Evolutionary conservation across 2,329 filamentous ascomycete genomes (phyloP).

Genomic region (Celoporthe dispersa): DNA sequence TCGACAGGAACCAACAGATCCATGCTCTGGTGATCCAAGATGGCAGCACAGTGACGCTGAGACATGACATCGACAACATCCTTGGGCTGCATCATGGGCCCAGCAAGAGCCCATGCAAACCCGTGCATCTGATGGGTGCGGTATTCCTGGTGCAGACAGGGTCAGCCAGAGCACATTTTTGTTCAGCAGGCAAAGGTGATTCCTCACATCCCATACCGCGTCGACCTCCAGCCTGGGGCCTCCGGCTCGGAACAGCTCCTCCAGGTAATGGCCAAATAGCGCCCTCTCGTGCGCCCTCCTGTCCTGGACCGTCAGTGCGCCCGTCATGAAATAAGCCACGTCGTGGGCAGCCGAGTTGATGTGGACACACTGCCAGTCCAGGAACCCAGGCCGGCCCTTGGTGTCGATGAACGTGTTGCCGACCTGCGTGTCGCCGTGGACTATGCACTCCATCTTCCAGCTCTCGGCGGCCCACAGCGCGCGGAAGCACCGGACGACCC

Average conservation of each 20-base stretch:
- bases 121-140: conserved; percentile 40
- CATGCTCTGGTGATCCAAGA: conserved; percentile 41
- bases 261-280: conserved; percentile 43
- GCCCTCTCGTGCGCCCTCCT: conserved; percentile 46
- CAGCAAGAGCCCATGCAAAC: conserved; percentile 42
- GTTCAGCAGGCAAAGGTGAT: background rate
- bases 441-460: conserved; percentile 43
- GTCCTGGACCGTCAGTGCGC: conserved; percentile 44
- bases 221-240: conserved; percentile 38
- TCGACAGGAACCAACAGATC: conserved; percentile 33
- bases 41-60: conserved; percentile 38
- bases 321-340: conserved; percentile 46
- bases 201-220: conserved; percentile 33
- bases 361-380: conserved; percentile 49
- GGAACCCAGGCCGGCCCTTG: conserved; percentile 42
- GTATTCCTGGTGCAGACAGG: conserved; percentile 34
- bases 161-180: background rate
- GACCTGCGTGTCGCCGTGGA: conserved; percentile 50
- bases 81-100: conserved; percentile 42
- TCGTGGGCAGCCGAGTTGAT: conserved; percentile 50
- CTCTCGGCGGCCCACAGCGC: conserved; percentile 44
- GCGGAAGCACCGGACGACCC: conserved; percentile 35
- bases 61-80: conserved; percentile 40
- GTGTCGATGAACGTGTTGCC: conserved; percentile 49
- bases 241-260: conserved; percentile 38